Conservation (phyloP, 305 asterid species). For the Fraxinus floribunda region DNA sequence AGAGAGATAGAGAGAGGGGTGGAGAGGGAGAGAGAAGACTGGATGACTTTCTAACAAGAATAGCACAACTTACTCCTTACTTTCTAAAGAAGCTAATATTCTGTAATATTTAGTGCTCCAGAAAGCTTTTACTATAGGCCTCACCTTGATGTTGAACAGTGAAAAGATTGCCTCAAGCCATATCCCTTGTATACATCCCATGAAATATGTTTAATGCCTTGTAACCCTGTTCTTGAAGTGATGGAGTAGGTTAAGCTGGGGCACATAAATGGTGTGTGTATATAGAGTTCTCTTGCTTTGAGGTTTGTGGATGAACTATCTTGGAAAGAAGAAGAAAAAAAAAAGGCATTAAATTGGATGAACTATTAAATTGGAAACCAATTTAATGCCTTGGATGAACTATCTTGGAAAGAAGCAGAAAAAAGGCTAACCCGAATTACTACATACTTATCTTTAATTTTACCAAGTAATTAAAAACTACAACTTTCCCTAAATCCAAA, state of each 20-base stretch:
- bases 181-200: background rate
- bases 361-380: no score
- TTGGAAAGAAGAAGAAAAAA: background rate
- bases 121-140: background rate
- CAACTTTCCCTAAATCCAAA: background rate
- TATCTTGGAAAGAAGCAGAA: background rate
- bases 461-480: background rate
- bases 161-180: background rate
- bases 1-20: background rate
- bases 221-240: background rate
- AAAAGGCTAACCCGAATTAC: background rate
- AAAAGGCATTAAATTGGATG: no score
- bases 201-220: background rate
- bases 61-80: background rate
- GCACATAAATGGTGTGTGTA: background rate
- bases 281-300: background rate
- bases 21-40: background rate
- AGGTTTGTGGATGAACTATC: background rate
- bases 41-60: background rate
- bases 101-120: background rate
- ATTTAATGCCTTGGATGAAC: no score
- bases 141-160: background rate
- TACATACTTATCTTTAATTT: background rate
- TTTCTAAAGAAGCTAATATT: background rate
- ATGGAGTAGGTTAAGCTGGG: background rate